Evolutionary conservation across 257 asterid genomes (phyloP).

Genomic region (Ocimum tenuiflorum): DNA sequence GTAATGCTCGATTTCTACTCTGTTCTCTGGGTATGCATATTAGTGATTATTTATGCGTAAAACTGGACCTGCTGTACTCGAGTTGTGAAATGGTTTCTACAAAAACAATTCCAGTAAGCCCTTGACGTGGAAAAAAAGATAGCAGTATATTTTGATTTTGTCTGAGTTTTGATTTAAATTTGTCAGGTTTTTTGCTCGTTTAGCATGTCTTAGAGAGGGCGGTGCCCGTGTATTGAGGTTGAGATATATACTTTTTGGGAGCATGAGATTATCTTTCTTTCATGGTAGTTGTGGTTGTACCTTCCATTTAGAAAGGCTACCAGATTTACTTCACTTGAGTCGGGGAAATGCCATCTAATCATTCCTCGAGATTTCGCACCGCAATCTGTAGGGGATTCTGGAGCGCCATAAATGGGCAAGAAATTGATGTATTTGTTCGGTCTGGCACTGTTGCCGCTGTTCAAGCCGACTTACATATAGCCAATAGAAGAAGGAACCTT

Average conservation of each 20-base stretch:
- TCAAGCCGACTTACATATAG: conserved; percentile 54
- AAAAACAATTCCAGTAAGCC: neutral
- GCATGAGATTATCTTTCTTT: conserved; percentile 53
- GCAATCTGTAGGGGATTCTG: conserved; percentile 39
- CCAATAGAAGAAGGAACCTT: conserved; percentile 47
- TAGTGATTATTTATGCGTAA: neutral
- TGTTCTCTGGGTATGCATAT: neutral
- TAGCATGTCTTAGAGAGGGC: conserved; percentile 11
- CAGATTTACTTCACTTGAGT: conserved; percentile 21
- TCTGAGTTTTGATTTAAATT: neutral
- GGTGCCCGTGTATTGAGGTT: conserved; percentile 15
- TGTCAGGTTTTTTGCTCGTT: conserved; percentile 21
- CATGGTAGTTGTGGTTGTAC: conserved; percentile 31
- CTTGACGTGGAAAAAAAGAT: neutral
- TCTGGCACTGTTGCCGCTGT: conserved; percentile 62
- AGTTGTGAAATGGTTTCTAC: neutral
- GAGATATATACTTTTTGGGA: conserved; percentile 33
- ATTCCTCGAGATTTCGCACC: conserved; percentile 45
- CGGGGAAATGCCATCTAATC: conserved; percentile 65
- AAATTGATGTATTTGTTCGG: conserved; percentile 43
- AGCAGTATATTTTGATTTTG: neutral
- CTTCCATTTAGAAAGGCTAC: conserved; percentile 21
- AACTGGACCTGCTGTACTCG: neutral
- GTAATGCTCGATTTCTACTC: no score
- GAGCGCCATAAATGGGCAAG: conserved; percentile 39